phyloP scores from a whole-genome alignment of 495 filamentous ascomycete species.

The Staphylotrichum tortipilum region DNA sequence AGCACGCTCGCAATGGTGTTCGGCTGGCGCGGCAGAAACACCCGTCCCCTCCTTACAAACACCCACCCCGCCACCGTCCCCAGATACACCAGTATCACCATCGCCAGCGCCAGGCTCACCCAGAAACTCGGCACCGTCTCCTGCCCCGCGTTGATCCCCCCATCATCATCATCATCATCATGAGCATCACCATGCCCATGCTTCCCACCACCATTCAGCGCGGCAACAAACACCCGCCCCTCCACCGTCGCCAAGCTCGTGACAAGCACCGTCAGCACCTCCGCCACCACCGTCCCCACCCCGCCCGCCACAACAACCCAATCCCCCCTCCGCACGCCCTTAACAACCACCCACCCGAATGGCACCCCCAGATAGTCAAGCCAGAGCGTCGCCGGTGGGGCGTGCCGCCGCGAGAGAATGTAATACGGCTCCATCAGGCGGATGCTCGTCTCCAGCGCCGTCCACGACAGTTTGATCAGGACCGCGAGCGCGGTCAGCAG shows the following conservation, averaged over 20 bases:
- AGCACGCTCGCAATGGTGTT: constrained; percentile 64
- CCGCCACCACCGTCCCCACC: constrained; percentile 53
- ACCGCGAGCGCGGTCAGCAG: constrained; percentile 54
- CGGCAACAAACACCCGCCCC: constrained; percentile 44
- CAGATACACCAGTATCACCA: constrained; percentile 51
- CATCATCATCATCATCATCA: background rate
- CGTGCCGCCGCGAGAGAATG: constrained; percentile 54
- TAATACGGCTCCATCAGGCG: constrained; percentile 71
- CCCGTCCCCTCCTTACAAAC: constrained; percentile 45
- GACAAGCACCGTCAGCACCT: constrained; percentile 59
- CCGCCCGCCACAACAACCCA: constrained; percentile 54
- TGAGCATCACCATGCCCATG: background rate
- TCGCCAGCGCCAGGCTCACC: constrained; percentile 47
- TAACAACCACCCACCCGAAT: constrained; percentile 54
- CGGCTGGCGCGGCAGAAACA: constrained; percentile 64
- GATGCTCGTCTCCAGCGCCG: constrained; percentile 59
- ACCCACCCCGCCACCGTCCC: constrained; percentile 44
- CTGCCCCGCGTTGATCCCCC: constrained; percentile 40
- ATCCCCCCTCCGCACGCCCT: constrained; percentile 53
- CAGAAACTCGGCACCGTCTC: constrained; percentile 55
- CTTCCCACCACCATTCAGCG: background rate
- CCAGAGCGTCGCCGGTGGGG: constrained; percentile 52
- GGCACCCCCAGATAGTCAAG: constrained; percentile 65
- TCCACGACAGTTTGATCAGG: constrained; percentile 57
- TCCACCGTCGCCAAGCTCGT: constrained; percentile 53